Evolutionary conservation across 2,329 filamentous ascomycete genomes (phyloP), one percentile per base, ranked within the genome.

Genomic region (Nemania sp.): DNA sequence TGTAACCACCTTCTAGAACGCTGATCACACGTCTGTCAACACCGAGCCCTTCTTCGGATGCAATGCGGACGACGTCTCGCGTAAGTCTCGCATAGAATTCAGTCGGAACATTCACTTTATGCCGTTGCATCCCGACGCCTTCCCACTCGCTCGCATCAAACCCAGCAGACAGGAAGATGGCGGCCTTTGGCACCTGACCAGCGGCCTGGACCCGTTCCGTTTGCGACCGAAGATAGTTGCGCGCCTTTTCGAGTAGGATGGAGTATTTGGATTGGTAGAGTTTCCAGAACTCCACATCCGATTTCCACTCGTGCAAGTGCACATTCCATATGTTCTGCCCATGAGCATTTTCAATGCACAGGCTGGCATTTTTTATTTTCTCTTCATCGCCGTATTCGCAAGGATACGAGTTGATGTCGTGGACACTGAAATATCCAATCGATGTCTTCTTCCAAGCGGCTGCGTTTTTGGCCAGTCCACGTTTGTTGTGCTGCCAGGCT

Each of bases 91-190:
- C 95, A 72, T 98, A 99, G 73, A 99, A 99, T 54, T 94, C 91
- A 0, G 94, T 99, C 0, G 95, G 94, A 2, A 99, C 95, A 71
- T 97, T 97, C 70, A 97, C 93, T 59, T 90, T 89, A 75, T 99
- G 95, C 48, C 95, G 85, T 76, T 99, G 95, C 95, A 99, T 99
- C 2, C 91, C 92, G 3, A 85, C 81, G 17, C 90, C 88, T 74
- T 99, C 95, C 87, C 91, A 96, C 73, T 99, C 92, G 72, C 93
- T 97, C 2, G 95, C 95, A 76, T 99, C 95, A 67, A 99, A 99
- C 0, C 95, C 96, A 2, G 95, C 93, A 47, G 94, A 98, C 51
- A 99, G 79, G 77, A 99, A 99, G 47, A 99, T 92, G 35, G 91
- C 94, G 1, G 90, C 91, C 70, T 89, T 94, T 3, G 92, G 90